Conservation (phyloP, 257 asterid species). For the Oldenlandia corymbosa region DNA sequence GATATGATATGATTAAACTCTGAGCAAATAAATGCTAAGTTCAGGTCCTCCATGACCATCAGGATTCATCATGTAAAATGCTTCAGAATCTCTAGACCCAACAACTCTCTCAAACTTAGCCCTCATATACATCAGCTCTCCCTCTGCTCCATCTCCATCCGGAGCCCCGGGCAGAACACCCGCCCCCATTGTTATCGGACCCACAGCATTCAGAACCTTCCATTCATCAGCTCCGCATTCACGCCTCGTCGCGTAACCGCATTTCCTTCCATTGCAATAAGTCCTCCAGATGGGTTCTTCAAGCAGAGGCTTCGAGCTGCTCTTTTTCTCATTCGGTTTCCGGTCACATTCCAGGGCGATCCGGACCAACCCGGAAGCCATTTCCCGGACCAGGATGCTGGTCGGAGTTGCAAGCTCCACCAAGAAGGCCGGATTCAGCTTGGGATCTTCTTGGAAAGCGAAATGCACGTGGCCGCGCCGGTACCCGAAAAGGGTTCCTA, state of each 20-base stretch:
- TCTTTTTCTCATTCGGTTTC: slow-evolving; percentile 32
- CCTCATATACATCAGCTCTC: slow-evolving; percentile 91
- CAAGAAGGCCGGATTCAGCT: slow-evolving; percentile 47
- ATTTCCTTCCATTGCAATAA: slow-evolving; percentile 78
- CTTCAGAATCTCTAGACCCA: slow-evolving; percentile 90
- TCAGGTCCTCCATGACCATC: slow-evolving; percentile 95
- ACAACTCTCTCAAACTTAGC: slow-evolving; percentile 92
- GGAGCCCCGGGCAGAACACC: slow-evolving; percentile 76
- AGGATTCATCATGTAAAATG: slow-evolving; percentile 96
- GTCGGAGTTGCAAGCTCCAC: slow-evolving; percentile 79
- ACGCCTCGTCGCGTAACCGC: slow-evolving; percentile 78
- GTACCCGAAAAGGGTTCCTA: slow-evolving; percentile 80
- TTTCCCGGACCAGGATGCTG: slow-evolving; percentile 61
- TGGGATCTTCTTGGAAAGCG: slow-evolving; percentile 71
- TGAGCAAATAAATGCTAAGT: slow-evolving; percentile 78
- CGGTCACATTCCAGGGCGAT: slow-evolving; percentile 75
- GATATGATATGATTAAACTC: slow-evolving; percentile 44
- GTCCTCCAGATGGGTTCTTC: slow-evolving; percentile 83
- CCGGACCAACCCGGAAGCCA: slow-evolving; percentile 86
- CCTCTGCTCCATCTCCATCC: slow-evolving; percentile 33
- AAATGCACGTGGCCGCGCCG: slow-evolving; percentile 76
- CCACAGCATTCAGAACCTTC: slow-evolving; percentile 70
- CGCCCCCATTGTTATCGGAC: slow-evolving; percentile 93
- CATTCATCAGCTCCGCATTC: slow-evolving; percentile 81
- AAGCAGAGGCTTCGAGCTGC: slow-evolving; percentile 32